phyloP scores from a whole-genome alignment of 2,329 filamentous ascomycete species.

The Ophiostoma ulmi region DNA sequence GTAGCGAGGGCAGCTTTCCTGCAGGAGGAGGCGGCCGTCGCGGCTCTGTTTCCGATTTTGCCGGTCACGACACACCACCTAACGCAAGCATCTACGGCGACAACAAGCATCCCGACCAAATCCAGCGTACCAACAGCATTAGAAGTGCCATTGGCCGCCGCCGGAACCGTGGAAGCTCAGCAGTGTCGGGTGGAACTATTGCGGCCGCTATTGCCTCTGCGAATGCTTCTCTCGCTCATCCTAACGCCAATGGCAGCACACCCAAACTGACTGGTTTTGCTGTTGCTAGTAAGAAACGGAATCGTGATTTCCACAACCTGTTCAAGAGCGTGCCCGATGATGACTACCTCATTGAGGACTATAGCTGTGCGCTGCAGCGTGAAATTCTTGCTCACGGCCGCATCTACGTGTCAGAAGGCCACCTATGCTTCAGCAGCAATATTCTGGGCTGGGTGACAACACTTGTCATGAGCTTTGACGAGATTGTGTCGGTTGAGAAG shows the following conservation, averaged over 20 bases:
- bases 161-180: slow-evolving; percentile 72
- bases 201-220: slow-evolving; percentile 68
- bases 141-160: slow-evolving; percentile 55
- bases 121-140: slow-evolving; percentile 61
- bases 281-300: slow-evolving; percentile 91
- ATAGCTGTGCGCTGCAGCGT: slow-evolving; percentile 90
- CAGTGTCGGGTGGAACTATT: slow-evolving; percentile 58
- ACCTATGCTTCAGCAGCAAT: slow-evolving; percentile 98
- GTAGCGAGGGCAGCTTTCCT: slow-evolving; percentile 14
- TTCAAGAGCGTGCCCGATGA: slow-evolving; percentile 98
- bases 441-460: slow-evolving; percentile 98
- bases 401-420: slow-evolving; percentile 92
- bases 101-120: slow-evolving; percentile 43
- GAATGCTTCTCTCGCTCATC: slow-evolving; percentile 62
- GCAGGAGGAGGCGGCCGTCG: slow-evolving; percentile 34
- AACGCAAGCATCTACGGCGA: slow-evolving; percentile 60
- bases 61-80: slow-evolving; percentile 56
- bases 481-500: slow-evolving; percentile 95
- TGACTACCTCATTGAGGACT: slow-evolving; percentile 96
- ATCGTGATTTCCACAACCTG: slow-evolving; percentile 86
- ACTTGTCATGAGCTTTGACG: slow-evolving; percentile 95
- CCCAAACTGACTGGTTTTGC: slow-evolving; percentile 90
- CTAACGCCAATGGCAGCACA: slow-evolving; percentile 51
- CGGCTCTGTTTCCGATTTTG: slow-evolving; percentile 47
- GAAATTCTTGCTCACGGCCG: slow-evolving; percentile 93